A percentile compares a stretch with the other conserved stretches of the same genome.
These are phyloP conservation scores for Aspergillus brasiliensis DNA, from an alignment of 2,329 filamentous ascomycete genomes.

Conservation along the genomic window DNA sequence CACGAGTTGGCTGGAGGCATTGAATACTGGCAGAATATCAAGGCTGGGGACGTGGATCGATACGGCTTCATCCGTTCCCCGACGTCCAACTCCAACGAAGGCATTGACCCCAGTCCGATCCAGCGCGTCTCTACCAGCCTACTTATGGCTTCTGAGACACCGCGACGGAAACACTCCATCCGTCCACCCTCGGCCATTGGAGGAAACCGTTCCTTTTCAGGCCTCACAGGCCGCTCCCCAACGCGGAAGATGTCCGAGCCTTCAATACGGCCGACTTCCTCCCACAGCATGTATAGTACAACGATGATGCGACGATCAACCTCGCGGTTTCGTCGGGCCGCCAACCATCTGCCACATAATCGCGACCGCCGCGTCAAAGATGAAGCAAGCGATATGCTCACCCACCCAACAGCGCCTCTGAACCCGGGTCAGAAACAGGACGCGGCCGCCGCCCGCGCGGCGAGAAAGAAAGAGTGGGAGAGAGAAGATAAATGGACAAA, in stretches of 20 bases:
- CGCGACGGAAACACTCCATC: slow-evolving; percentile 55
- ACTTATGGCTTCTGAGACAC: slow-evolving; percentile 58
- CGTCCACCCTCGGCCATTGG: slow-evolving; percentile 53
- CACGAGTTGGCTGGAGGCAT: slow-evolving; percentile 64
- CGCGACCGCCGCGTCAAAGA: slow-evolving; percentile 57
- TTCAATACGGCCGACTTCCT: slow-evolving; percentile 49
- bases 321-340: slow-evolving; percentile 53
- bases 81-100: slow-evolving; percentile 29
- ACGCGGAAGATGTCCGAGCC: slow-evolving; percentile 45
- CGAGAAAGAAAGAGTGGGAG: slow-evolving; percentile 61
- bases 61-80: slow-evolving; percentile 63
- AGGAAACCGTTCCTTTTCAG: slow-evolving; percentile 47
- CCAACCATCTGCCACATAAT: slow-evolving; percentile 57
- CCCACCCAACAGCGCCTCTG: slow-evolving; percentile 55
- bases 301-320: slow-evolving; percentile 44
- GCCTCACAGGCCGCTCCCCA: slow-evolving; percentile 41
- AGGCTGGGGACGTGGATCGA: slow-evolving; percentile 62
- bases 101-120: slow-evolving; percentile 45
- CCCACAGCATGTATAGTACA: slow-evolving; percentile 48
- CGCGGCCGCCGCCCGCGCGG: slow-evolving; percentile 49
- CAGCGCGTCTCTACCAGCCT: slow-evolving; percentile 64
- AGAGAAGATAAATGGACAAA: slow-evolving; percentile 68
- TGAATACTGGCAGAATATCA: slow-evolving; percentile 66
- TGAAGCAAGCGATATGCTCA: slow-evolving; percentile 67
- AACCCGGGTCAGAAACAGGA: slow-evolving; percentile 52